These are phyloP conservation scores for Colletotrichum somersetense DNA, from an alignment of 2,329 filamentous ascomycete species.

Conservation along the genomic window DNA sequence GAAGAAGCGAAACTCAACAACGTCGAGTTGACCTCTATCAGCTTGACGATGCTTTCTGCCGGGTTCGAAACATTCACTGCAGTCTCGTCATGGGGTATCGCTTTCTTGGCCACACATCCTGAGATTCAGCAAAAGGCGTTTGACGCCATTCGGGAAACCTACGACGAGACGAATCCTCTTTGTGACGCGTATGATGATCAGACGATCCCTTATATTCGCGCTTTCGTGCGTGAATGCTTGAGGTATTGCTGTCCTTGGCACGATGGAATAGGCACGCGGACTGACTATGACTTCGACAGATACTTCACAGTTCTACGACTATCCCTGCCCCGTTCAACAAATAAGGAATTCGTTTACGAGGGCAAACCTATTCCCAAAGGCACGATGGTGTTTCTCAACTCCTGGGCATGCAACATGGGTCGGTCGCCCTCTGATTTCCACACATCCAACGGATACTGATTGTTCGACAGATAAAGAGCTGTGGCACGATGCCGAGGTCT, in stretches of 20 bases:
- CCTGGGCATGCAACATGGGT: conserved; percentile 50
- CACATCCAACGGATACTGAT: conserved; percentile 50
- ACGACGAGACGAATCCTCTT: conserved; percentile 81
- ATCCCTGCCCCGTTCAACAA: conserved; percentile 68
- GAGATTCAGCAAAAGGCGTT: conserved; percentile 48
- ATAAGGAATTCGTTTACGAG: conserved; percentile 44
- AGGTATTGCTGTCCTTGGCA: neutral
- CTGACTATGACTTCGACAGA: conserved; percentile 48
- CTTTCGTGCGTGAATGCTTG: conserved; percentile 82
- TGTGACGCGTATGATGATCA: conserved; percentile 80
- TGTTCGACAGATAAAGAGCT: conserved; percentile 62
- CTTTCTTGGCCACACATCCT: conserved; percentile 46
- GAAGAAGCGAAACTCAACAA: conserved; percentile 62
- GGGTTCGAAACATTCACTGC: conserved; percentile 49
- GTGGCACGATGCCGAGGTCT: conserved; percentile 74
- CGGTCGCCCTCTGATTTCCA: conserved; percentile 58
- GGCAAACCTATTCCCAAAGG: conserved; percentile 61
- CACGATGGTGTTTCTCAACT: conserved; percentile 56
- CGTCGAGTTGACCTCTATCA: conserved; percentile 75
- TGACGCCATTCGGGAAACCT: conserved; percentile 61
- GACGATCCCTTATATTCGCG: conserved; percentile 81
- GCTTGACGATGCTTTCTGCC: conserved; percentile 72
- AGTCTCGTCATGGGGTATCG: conserved; percentile 47
- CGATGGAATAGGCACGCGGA: conserved; percentile 44
- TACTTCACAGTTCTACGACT: conserved; percentile 77